Base-by-base conservation (phyloP, 345 rosid genomes). In the Cardamine resedifolia region DNA sequence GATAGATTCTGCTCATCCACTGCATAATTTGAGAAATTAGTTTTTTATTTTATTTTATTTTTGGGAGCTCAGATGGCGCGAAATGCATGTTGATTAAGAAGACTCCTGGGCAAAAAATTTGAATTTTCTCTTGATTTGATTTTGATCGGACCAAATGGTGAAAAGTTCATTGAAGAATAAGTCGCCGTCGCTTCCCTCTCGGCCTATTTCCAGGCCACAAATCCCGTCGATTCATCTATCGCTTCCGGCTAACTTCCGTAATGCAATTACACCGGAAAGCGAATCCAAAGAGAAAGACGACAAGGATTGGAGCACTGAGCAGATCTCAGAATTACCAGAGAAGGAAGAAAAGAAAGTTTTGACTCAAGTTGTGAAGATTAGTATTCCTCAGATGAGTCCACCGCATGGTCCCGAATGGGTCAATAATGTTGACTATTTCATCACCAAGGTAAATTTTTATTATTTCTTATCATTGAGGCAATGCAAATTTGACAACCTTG, bases 161-260 rank as follows among this genome's bases (percentile, higher is more conserved):
- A 85, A 84, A 68, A 85, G 84, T 71, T 88, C 96, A n/a, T 60
- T 87, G 57, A 92, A 77, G 70, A 96, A 90, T 68, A 72, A 82
- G 70, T 92, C 94, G 0, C 89, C 97, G 10, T 88, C 88, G 58
- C 77, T 93, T 84, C 94, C 98, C 18, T 74, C 88, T 5, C 87
- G 86, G 56, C 88, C 89, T 16, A 71, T 79, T 5, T 87, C 87
- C 7, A 81, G 72, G 76, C 82, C 85, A 19, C 76, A 88, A 57
- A 82, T 84, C 61, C 93, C 86, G 6, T 82, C 89, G 0, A 79
- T 82, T 0, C 87, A 86, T 59, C 83, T 80, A 34, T 86, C 96
- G 3, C 79, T 90, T 68, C 90, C 92, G 31, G 62, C 74, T 4
- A 78, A 63, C 79, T 84, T 85, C 21, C 77, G 78, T n/a, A n/a